Evolutionary conservation across 306 rosid species (phyloP).

Genomic region (Vachellia pachyceras): DNA sequence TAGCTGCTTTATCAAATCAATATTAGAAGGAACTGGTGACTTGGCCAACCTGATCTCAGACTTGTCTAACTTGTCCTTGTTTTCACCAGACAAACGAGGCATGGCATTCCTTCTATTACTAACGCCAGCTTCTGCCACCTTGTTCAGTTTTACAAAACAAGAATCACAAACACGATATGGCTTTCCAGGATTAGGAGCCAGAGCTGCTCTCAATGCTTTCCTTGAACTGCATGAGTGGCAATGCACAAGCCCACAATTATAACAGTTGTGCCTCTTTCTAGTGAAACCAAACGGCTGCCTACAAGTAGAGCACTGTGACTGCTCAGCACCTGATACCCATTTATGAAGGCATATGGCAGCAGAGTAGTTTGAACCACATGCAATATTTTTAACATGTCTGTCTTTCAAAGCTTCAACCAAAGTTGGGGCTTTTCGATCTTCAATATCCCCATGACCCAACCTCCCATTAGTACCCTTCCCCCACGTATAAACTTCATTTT

Average conservation of each 20-base stretch:
- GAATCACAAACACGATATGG: conserved; percentile 94
- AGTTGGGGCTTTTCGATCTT: conserved; percentile 90
- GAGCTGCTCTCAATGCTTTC: conserved; percentile 89
- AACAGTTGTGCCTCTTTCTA: conserved; percentile 96
- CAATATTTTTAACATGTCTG: conserved; percentile 85
- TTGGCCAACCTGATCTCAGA: conserved; percentile 75
- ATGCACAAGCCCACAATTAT: conserved; percentile 98
- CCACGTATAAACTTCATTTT: conserved; percentile 99
- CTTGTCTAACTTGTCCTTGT: conserved; percentile 92
- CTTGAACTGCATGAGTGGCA: conserved; percentile 98
- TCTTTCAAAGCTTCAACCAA: conserved; percentile 92
- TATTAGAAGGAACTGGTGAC: conserved; percentile 72
- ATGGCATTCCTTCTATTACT: conserved; percentile 63
- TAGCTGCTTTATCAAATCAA: conserved; percentile 95
- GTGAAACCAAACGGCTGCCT: conserved; percentile 98
- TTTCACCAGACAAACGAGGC: conserved; percentile 95
- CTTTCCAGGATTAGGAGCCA: conserved; percentile 87
- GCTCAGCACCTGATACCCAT: conserved; percentile 97
- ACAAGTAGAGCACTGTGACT: conserved; percentile 96
- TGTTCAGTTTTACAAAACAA: conserved; percentile 82
- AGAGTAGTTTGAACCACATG: conserved; percentile 89
- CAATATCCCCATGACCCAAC: conserved; percentile 96
- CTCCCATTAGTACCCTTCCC: conserved; percentile 99
- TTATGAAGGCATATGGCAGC: conserved; percentile 99
- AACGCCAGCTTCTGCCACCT: conserved; percentile 72